These are phyloP conservation scores for Takashimella koratensis DNA, from an alignment of 1,284 basidiomycete genomes.

Conservation along the genomic window DNA sequence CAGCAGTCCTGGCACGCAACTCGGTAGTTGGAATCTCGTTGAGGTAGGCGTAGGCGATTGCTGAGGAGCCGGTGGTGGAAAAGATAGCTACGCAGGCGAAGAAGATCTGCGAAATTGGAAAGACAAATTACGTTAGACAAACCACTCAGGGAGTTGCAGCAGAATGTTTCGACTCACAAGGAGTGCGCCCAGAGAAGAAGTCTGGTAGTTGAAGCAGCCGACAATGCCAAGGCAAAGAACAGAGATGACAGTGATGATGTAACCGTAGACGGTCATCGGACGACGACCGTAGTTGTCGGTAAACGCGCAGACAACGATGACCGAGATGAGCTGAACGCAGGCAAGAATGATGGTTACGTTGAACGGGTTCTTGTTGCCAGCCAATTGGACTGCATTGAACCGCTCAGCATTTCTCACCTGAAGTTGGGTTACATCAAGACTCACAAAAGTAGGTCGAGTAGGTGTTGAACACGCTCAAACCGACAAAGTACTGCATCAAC, in stretches of 20 bases:
- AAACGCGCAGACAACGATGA: conserved; percentile 10
- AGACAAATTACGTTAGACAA: neutral
- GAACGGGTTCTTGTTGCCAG: conserved; percentile 32
- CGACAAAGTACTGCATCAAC: conserved; percentile 26
- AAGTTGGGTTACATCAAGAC: neutral
- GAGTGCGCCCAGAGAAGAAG: conserved; percentile 20
- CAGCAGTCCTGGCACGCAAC: conserved; percentile 25
- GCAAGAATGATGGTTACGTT: conserved; percentile 33
- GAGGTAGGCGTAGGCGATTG: conserved; percentile 23
- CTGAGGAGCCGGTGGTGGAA: conserved; percentile 18
- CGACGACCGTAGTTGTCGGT: conserved; percentile 28
- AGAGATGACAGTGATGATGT: conserved; percentile 17
- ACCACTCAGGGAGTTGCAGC: no score
- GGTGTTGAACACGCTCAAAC: conserved; percentile 15
- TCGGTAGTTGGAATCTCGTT: conserved; percentile 25
- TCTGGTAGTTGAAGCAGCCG: conserved; percentile 27
- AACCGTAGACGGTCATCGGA: conserved; percentile 26
- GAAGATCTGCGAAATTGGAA: conserved; percentile 14
- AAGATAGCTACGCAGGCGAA: conserved; percentile 20
- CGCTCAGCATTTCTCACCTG: neutral
- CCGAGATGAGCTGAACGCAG: conserved; percentile 23
- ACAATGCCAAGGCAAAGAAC: conserved; percentile 31
- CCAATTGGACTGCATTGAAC: conserved; percentile 20
- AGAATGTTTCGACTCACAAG: no score
- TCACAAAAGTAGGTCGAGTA: conserved; percentile 30